Base-by-base conservation (phyloP, 2,329 filamentous ascomycete species). In the Aspergillus novoparasiticus region DNA sequence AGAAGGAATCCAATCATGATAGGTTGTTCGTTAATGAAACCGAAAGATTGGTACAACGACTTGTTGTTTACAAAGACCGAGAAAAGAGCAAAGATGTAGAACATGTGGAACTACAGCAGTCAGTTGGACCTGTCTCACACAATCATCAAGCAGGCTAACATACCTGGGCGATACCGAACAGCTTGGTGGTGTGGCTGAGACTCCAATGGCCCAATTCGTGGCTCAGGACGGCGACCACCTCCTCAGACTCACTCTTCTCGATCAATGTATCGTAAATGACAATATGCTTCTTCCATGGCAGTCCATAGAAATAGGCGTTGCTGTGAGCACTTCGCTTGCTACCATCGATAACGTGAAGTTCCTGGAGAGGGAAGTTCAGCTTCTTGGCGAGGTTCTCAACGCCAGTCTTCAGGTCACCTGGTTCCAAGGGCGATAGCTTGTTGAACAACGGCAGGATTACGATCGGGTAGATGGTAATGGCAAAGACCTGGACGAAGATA, bases 241-340 rank as follows among this genome's bases (percentile, higher is more conserved):
- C 95, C 74, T 95, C 86, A 4, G 91, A 89, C 66, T 94, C 88
- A 77, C 91, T 95, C 87, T 98, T 97, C 80, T 97, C 94, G 66
- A 99, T 93, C 67, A 99, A 82, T 6, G 96, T 99, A 77, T 99
- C 95, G 78, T 97, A 99, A 75, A 99, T 96, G 74, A 99, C 95
- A 83, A 99, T 99, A 83, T 98, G 96, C 87, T 98, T 98, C 87
- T 97, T 97, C 94, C 94, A 99, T 48, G 95, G 95, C 61, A 99
- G 87, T 64, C 95, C 95, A 72, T 96, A 97, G 83, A 99, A 99
- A 81, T 96, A 96, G 23, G 92, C 92, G 75, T 96, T 96, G 81
- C 90, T 93, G 81, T 96, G 92, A 28, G 91, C 90, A 75, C 90
- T 93, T 71, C 92, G 87, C 83, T 94, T 94, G 82, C 90, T 94